Evolutionary conservation across 108 stramenopile species (phyloP).

Genomic region (Fragilaria crotonensis): DNA sequence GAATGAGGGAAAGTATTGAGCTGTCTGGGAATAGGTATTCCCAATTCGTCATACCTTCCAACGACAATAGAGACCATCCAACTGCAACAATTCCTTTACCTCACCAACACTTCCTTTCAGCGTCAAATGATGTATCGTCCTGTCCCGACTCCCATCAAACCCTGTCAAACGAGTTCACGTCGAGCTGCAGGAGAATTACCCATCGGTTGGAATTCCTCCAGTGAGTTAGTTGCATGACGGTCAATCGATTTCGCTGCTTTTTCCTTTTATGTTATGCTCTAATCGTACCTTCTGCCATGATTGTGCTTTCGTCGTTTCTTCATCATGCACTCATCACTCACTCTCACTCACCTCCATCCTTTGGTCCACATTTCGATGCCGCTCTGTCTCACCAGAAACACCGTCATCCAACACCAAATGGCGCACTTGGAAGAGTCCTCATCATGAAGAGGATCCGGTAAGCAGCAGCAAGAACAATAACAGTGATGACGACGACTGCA

Average conservation of each 20-base stretch:
- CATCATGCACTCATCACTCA: conserved; percentile 11
- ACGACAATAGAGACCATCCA: too few species aligned
- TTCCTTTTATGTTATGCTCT: too few species aligned
- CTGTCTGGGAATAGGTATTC: too few species aligned
- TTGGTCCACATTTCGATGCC: background rate
- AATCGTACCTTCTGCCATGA: too few species aligned
- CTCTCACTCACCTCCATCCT: background rate
- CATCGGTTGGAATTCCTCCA: background rate
- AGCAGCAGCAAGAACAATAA: conserved; percentile 18
- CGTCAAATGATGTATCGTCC: too few species aligned
- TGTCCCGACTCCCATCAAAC: background rate
- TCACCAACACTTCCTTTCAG: too few species aligned
- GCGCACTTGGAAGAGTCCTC: background rate
- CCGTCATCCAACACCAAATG: conserved; percentile 28
- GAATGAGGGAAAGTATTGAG: too few species aligned
- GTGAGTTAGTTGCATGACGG: background rate
- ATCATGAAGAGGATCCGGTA: conserved; percentile 45
- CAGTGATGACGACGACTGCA: conserved; percentile 4
- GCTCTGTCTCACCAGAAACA: background rate
- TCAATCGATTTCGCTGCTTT: too few species aligned
- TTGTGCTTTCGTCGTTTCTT: too few species aligned
- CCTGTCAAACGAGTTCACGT: background rate
- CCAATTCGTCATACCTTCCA: too few species aligned
- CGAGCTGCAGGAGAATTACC: background rate
- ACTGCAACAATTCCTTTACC: too few species aligned